Conservation (phyloP, 768 basidiomycete species). For the Leccinum disarticulatum region DNA sequence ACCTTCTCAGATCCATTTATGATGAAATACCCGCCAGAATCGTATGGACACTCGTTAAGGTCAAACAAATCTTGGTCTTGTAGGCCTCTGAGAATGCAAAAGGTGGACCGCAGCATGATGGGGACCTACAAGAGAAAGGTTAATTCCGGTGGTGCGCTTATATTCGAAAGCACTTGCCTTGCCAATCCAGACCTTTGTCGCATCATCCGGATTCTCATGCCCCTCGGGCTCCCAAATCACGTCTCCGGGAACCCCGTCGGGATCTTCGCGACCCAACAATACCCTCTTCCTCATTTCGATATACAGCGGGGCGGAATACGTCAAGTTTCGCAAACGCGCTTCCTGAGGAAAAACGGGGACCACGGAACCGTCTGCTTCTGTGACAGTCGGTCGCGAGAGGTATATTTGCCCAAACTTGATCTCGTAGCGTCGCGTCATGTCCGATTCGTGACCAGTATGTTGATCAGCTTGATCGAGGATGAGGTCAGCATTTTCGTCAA, state of each 20-base stretch:
- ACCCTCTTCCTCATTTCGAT: slow-evolving; percentile 93
- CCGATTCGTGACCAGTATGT: slow-evolving; percentile 84
- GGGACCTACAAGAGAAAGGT: slow-evolving; percentile 63
- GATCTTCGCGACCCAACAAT: slow-evolving; percentile 76
- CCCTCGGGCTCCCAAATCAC: slow-evolving; percentile 74
- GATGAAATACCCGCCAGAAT: slow-evolving; percentile 98
- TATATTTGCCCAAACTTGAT: slow-evolving; percentile 98
- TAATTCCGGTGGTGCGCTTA: slow-evolving; percentile 11
- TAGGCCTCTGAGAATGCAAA: slow-evolving; percentile 85
- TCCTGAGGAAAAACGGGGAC: slow-evolving; percentile 96
- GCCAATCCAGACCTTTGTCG: slow-evolving; percentile 90
- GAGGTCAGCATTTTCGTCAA: slow-evolving; percentile 94
- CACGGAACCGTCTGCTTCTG: slow-evolving; percentile 93
- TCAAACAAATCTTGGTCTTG: slow-evolving; percentile 82
- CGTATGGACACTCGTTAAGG: slow-evolving; percentile 97
- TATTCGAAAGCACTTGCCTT: slow-evolving; percentile 55
- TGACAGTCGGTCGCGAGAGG: slow-evolving; percentile 90
- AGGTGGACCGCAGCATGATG: slow-evolving; percentile 95
- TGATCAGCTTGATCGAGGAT: slow-evolving; percentile 96
- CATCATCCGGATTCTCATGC: slow-evolving; percentile 60
- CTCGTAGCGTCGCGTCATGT: slow-evolving; percentile 90
- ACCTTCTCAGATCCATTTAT: slow-evolving; percentile 99
- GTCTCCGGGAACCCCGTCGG: slow-evolving; percentile 77
- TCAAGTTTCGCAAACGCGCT: slow-evolving; percentile 90
- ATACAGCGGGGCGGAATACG: slow-evolving; percentile 94